A percentile compares a stretch with the other conserved stretches of the same genome.
phyloP scores from a whole-genome alignment of 257 asterid genomes.

The Gardenia jasminoides region DNA sequence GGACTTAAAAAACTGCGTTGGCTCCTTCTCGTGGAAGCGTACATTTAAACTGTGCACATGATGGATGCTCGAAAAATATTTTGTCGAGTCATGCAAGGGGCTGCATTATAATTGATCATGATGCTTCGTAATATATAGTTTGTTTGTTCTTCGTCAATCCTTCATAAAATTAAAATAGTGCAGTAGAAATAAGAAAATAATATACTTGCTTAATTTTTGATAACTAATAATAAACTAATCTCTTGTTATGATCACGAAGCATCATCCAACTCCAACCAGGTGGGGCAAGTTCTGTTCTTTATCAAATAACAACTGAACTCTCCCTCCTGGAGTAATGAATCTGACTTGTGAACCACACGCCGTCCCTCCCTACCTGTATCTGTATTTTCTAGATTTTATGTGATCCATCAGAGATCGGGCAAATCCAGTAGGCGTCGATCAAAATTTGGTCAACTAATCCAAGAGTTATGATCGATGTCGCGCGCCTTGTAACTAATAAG shows the following conservation, averaged over 20 bases:
- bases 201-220: not conserved
- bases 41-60: too few species aligned
- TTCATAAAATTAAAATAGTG: not conserved
- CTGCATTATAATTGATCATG: not conserved
- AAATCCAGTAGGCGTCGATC: not conserved
- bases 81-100: not conserved
- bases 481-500: not conserved
- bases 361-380: not conserved
- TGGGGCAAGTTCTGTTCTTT: not conserved
- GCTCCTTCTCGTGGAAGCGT: too few species aligned
- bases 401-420: conserved; percentile 4
- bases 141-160: not conserved
- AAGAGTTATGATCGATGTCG: not conserved
- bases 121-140: not conserved
- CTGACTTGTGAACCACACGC: not conserved
- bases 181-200: not conserved
- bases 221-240: too few species aligned
- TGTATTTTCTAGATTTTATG: not conserved
- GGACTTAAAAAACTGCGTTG: too few species aligned
- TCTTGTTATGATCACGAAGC: not conserved
- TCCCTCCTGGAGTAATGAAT: not conserved
- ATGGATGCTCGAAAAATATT: not conserved
- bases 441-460: conserved; percentile 1
- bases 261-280: not conserved
- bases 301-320: not conserved